Percentiles rank a stretch among this genome's conserved stretches.
Conservation (phyloP, 768 basidiomycete genomes). For the Cyclocybe aegerita region DNA sequence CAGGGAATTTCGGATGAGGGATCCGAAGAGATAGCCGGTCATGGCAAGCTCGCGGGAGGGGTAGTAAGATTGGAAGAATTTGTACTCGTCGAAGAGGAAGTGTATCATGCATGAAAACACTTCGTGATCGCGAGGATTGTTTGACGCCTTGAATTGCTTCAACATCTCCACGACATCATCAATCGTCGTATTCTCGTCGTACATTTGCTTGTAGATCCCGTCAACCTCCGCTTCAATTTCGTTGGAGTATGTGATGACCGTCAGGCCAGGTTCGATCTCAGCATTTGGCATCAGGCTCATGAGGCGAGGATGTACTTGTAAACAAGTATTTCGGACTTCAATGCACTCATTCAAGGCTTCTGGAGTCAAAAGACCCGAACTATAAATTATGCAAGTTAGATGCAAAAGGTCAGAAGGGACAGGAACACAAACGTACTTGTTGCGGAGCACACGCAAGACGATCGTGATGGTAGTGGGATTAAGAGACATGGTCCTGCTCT, state of each 20-base stretch:
- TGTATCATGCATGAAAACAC: slow-evolving; percentile 99
- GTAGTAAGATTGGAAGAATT: slow-evolving; percentile 97
- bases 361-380: slow-evolving; percentile 71
- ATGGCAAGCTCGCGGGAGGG: slow-evolving; percentile 92
- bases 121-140: slow-evolving; percentile 85
- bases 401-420: neutral
- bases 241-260: slow-evolving; percentile 81
- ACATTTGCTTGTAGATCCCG: slow-evolving; percentile 96
- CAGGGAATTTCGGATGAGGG: slow-evolving; percentile 89
- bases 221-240: slow-evolving; percentile 95
- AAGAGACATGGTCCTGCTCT: slow-evolving; percentile 83
- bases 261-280: slow-evolving; percentile 89
- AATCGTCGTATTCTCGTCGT: slow-evolving; percentile 90
- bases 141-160: slow-evolving; percentile 80
- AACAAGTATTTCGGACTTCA: slow-evolving; percentile 88
- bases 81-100: slow-evolving; percentile 99
- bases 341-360: slow-evolving; percentile 84
- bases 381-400: slow-evolving; percentile 25
- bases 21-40: slow-evolving; percentile 96
- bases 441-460: slow-evolving; percentile 86
- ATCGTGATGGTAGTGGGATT: slow-evolving; percentile 88
- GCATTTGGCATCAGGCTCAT: slow-evolving; percentile 89
- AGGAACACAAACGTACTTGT: slow-evolving; percentile 52
- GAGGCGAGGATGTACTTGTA: slow-evolving; percentile 94
- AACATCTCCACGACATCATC: slow-evolving; percentile 92